Evolutionary conservation across 176 grass and related monocot genomes (phyloP), one percentile per base, ranked within the genome.

Genomic region (Musa schizocarpa): DNA sequence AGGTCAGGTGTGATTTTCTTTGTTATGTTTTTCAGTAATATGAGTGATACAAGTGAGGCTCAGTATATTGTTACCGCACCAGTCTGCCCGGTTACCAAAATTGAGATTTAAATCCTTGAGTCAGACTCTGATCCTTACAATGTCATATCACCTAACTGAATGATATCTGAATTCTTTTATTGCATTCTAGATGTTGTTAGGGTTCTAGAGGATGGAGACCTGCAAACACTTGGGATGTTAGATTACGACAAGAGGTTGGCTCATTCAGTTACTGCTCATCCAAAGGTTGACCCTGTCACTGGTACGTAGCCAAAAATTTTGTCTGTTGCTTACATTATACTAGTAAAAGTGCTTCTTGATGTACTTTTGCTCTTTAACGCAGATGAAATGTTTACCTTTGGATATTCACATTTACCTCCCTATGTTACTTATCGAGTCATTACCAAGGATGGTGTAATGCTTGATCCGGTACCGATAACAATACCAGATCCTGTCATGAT

Each of bases 311-410:
- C 54, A 65, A 53, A 58, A 10, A 75, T 22, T 8, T 19, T 89
- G 72, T 57, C 77, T 59, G 17, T 74, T 68, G 22, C 8, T 73
- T 81, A 27, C 74, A 51, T 1, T 34, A 34, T 63, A 24, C 11
- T 25, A 26, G 10, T n/a, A 16, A 20, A 17, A 63, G 1, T 48
- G 10, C 34, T 12, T 63, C n/a, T 50, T 62, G 52, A 62, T 48
- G 9, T 63, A 2, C 17, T 13, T 63, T 52, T 50, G 27, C 25
- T 61, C 19, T 12, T 75, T 71, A 16, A 58, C 90, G 79, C 69
- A 97, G 93, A 89, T 83, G 93, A 97, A 81, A 97, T 97, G 93
- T 97, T 97, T 84, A 93, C 90, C n/a, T 97, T 97, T 77, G 93
- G 93, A 51, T 97, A 97, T 78, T 85, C 93, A 16, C 88, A 90